These are phyloP conservation scores for Basidiobolus meristosporus DNA, from an alignment of 371 early-diverging fungal species.

Conservation along the genomic window DNA sequence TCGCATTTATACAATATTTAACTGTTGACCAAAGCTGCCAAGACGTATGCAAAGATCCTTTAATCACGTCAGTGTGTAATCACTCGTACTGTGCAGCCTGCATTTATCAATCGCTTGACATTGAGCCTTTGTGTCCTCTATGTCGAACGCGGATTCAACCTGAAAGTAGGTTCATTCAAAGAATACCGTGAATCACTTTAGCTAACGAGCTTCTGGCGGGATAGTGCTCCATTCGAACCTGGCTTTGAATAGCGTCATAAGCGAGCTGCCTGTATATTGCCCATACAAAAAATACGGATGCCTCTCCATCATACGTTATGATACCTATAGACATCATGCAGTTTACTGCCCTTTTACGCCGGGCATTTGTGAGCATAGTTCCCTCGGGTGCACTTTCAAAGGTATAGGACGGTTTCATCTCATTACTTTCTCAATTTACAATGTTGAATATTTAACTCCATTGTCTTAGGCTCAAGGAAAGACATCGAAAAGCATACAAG, in stretches of 20 bases:
- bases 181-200: not conserved
- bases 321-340: constrained; percentile 18
- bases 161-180: constrained; percentile 11
- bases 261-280: constrained; percentile 31
- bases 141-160: constrained; percentile 20
- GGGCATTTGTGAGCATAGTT: constrained; percentile 13
- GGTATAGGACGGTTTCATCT: constrained; percentile 7
- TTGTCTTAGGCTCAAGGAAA: constrained; percentile 12
- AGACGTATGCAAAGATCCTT: constrained; percentile 28
- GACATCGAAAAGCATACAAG: constrained; percentile 15
- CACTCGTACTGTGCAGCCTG: constrained; percentile 35
- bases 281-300: constrained; percentile 25
- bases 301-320: constrained; percentile 16
- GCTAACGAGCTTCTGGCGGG: not conserved
- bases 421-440: constrained; percentile 1
- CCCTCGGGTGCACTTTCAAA: constrained; percentile 25
- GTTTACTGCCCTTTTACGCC: constrained; percentile 20
- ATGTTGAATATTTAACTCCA: not conserved
- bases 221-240: constrained; percentile 28
- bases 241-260: constrained; percentile 23
- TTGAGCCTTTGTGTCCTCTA: constrained; percentile 33
- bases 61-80: constrained; percentile 32
- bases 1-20: constrained; percentile 1
- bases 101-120: constrained; percentile 20
- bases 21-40: constrained; percentile 36